These are phyloP conservation scores for Filosporella fistucella DNA, from an alignment of 495 filamentous ascomycete genomes.

Conservation along the genomic window DNA sequence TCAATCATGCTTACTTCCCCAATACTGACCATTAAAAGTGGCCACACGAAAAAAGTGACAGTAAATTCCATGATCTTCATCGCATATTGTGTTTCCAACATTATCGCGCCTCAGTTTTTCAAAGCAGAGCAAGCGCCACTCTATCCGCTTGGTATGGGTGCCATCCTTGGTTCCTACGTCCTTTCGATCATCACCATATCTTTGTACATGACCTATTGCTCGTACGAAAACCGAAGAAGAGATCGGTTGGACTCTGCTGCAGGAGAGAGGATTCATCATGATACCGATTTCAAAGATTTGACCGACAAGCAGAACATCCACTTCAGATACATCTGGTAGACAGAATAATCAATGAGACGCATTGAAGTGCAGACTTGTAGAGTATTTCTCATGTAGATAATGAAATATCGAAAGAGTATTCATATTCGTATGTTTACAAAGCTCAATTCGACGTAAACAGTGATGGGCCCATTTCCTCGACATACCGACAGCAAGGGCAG, in stretches of 20 bases:
- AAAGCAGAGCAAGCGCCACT: constrained; percentile 22
- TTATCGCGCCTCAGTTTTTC: constrained; percentile 19
- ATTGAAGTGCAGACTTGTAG: too few relatives aligned
- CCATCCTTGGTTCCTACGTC: constrained; percentile 4
- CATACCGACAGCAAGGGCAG: too few relatives aligned
- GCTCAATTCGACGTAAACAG: too few relatives aligned
- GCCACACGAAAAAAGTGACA: constrained; percentile 64
- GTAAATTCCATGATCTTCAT: constrained; percentile 55
- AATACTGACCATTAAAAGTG: constrained; percentile 12
- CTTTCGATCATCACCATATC: neutral
- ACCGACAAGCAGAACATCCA: constrained; percentile 2
- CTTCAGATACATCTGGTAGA: neutral
- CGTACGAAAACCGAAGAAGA: neutral
- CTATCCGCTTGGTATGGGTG: constrained; percentile 19
- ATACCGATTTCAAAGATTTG: constrained; percentile 1
- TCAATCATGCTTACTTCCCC: neutral
- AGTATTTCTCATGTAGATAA: too few relatives aligned
- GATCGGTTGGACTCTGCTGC: neutral
- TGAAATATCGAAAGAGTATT: too few relatives aligned
- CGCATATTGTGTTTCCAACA: constrained; percentile 35
- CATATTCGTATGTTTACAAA: too few relatives aligned
- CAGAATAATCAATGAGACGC: too few relatives aligned
- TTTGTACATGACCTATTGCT: neutral
- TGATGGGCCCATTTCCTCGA: too few relatives aligned
- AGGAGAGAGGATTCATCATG: neutral